A percentile compares a stretch with the other conserved stretches of the same genome.
Conservation (phyloP, 345 rosid genomes). For the Anastatica hierochuntica region DNA sequence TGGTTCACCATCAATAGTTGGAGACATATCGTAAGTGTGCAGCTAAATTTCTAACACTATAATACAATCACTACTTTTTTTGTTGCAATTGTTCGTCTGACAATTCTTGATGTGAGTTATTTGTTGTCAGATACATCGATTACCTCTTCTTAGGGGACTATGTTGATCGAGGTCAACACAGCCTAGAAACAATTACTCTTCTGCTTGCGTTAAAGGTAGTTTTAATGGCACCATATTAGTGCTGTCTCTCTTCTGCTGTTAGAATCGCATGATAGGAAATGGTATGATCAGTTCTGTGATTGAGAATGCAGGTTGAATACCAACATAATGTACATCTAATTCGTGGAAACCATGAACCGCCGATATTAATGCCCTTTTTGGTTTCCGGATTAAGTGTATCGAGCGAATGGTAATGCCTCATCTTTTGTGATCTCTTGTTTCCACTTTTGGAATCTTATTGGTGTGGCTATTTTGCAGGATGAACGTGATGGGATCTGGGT, state of each 20-base stretch:
- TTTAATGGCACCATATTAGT: background rate
- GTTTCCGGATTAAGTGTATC: constrained; percentile 92
- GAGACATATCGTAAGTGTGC: constrained; percentile 91
- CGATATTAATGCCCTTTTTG: constrained; percentile 98
- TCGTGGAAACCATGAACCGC: constrained; percentile 99
- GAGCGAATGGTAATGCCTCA: constrained; percentile 79
- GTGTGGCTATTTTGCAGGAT: constrained; percentile 46
- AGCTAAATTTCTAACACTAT: background rate
- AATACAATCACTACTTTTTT: background rate
- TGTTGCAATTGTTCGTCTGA: background rate
- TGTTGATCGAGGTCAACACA: constrained; percentile 99
- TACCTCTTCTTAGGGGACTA: constrained; percentile 98
- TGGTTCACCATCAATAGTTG: constrained; percentile 97
- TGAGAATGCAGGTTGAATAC: constrained; percentile 71
- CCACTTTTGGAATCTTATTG: constrained; percentile 13
- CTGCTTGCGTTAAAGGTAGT: constrained; percentile 93
- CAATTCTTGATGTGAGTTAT: constrained; percentile 11
- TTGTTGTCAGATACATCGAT: constrained; percentile 76
- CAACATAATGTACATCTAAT: constrained; percentile 79
- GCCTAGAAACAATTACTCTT: constrained; percentile 88
- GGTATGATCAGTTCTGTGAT: constrained; percentile 14
- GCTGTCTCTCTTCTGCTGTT: background rate
- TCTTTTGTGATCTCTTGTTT: constrained; percentile 14
- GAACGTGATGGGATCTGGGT: constrained; percentile 99
- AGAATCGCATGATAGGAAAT: background rate